Evolutionary conservation across 805 yeast genomes (phyloP), one percentile per base, ranked within the genome.

Genomic region (Kregervanrija fluxuum): DNA sequence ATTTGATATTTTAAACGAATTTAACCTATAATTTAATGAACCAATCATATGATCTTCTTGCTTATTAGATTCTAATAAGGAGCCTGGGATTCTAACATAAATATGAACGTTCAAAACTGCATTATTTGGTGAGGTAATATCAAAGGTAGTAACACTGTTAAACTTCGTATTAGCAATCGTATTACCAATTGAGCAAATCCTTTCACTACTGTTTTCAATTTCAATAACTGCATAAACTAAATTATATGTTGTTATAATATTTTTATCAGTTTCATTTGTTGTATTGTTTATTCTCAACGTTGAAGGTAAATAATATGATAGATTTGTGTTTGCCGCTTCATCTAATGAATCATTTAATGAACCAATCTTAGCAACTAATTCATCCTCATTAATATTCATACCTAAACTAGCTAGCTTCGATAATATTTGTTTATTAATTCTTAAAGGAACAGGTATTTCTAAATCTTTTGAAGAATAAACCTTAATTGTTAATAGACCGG

Each of bases 181-280:
- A 35, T 96, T 96, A 43, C 85, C 78, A 30, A 81, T 78, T 2
- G 98, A 93, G 53, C 89, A 95, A 41, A 91, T 80, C 12, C 89
- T 75, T 51, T 93, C 83, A 52, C 90, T 93, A 41, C 91, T 88
- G 65, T 93, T 93, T 66, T 93, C 99, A 60, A 89, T 91, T 65
- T 93, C 99, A 38, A 93, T 73, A 2, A 95, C 88, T 56, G 90
- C 75, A 63, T 86, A 87, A 34, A 93, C 74, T 48, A 95, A 73
- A 45, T 59, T 60, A 48, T 62, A 62, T 16, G 59, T 61, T 9
- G 64, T 59, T 31, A 57, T 43, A 13, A 93, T 77, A 53, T 79
- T 79, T 49, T 77, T 73, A 38, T 81, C 68, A 6, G 40, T n/a
- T 8, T 44, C 38, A 30, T 31, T 39, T 17, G 22, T 36, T 36